These are phyloP conservation scores for Lumnitzera racemosa DNA, from an alignment of 345 rosid genomes.

Conservation along the genomic window DNA sequence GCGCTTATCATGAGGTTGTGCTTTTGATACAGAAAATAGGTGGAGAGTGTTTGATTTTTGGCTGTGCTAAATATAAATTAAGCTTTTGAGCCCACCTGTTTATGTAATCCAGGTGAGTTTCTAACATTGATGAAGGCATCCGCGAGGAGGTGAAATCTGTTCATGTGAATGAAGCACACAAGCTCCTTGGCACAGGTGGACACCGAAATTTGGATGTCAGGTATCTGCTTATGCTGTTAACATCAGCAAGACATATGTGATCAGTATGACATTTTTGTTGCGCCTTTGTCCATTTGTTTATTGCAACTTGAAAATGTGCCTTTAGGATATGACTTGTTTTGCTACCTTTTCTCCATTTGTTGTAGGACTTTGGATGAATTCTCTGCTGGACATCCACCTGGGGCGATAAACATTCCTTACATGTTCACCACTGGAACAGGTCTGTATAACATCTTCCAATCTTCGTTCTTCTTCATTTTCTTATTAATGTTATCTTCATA, in stretches of 20 bases:
- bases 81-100: not conserved
- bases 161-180: constrained; percentile 10
- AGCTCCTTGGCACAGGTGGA: constrained; percentile 18
- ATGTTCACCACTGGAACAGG: constrained; percentile 16
- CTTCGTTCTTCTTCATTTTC: not conserved
- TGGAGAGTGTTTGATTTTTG: no score
- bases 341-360: not conserved
- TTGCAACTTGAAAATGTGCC: no score
- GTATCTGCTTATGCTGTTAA: not conserved
- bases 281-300: no score
- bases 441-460: not conserved
- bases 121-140: not conserved
- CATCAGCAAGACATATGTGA: not conserved
- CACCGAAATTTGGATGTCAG: constrained; percentile 25
- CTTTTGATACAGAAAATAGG: no score
- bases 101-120: constrained; percentile 4
- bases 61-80: no score
- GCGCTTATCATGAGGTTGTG: no score
- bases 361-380: constrained; percentile 26
- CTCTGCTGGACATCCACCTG: constrained; percentile 22
- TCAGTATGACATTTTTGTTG: no score
- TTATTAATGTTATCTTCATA: no score
- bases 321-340: not conserved
- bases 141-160: constrained; percentile 9
- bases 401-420: constrained; percentile 28